Percentiles rank a stretch among this genome's conserved stretches.
Evolutionary conservation across 257 asterid genomes (phyloP).

Genomic region (Jacaranda mimosifolia): DNA sequence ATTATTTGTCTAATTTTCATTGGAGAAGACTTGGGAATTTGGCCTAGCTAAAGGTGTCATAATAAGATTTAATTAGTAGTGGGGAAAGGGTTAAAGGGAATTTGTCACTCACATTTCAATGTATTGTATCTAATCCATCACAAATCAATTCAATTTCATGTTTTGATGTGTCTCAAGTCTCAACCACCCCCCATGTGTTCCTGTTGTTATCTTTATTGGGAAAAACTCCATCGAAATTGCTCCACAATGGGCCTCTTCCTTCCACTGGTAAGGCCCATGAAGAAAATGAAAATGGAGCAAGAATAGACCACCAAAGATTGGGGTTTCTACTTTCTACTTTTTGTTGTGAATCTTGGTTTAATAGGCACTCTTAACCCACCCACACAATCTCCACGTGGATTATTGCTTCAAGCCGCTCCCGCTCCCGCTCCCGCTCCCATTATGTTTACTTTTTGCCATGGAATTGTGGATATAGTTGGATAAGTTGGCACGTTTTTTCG

Average conservation of each 20-base stretch:
- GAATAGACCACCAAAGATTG: not conserved
- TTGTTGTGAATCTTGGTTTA: not conserved
- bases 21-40: constrained; percentile 37
- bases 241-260: not conserved
- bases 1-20: constrained; percentile 46
- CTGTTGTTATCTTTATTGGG: no score
- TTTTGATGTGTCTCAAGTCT: constrained; percentile 29
- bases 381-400: no score
- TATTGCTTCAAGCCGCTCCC: no score
- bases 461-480: no score
- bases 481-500: no score
- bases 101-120: constrained; percentile 4
- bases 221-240: not conserved
- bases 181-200: not conserved
- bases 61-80: constrained; percentile 31
- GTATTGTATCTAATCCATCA: constrained; percentile 52
- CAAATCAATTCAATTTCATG: constrained; percentile 38
- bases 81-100: constrained; percentile 9
- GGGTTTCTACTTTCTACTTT: no score
- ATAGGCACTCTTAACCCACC: no score
- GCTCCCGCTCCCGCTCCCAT: no score
- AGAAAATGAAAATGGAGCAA: constrained; percentile 17
- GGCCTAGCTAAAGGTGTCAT: constrained; percentile 38
- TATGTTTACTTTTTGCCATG: no score
- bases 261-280: not conserved